Percentiles rank a stretch among this genome's conserved stretches.
These are phyloP conservation scores for Salvia hispanica DNA, from an alignment of 257 asterid genomes.

Conservation along the genomic window DNA sequence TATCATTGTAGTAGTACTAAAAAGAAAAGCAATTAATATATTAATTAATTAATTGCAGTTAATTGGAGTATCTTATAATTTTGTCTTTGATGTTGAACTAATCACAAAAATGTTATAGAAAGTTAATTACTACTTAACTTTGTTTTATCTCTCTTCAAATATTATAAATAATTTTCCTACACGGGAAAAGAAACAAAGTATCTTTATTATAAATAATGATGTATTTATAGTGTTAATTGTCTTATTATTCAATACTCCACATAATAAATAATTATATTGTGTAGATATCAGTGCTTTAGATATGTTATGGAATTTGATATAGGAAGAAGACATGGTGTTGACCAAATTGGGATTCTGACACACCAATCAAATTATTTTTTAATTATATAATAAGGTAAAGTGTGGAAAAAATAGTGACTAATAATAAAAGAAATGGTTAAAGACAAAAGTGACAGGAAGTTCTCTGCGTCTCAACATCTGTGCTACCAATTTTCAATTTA, in stretches of 20 bases:
- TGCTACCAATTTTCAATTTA: conserved; percentile 6
- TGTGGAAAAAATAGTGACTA: background rate
- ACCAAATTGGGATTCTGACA: conserved; percentile 32
- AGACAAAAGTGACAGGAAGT: conserved; percentile 27
- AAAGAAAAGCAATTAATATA: background rate
- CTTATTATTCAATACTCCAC: background rate
- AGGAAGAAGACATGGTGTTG: conserved; percentile 21
- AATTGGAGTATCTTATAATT: too few species aligned
- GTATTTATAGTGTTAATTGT: background rate
- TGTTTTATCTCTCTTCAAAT: background rate
- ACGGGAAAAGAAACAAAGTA: background rate
- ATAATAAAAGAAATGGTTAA: background rate
- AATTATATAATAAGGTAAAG: background rate
- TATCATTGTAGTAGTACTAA: conserved; percentile 1
- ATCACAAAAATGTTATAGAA: background rate
- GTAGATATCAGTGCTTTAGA: conserved; percentile 2
- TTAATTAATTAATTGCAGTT: too few species aligned
- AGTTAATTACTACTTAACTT: background rate
- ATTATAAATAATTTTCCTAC: too few species aligned
- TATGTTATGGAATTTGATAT: background rate
- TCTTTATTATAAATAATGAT: background rate
- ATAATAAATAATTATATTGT: background rate
- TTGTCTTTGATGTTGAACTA: too few species aligned
- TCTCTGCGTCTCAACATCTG: conserved; percentile 26
- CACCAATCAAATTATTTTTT: conserved; percentile 6